Conservation (phyloP, 2,329 filamentous ascomycete genomes). For the Furcasterigmium sp. region DNA sequence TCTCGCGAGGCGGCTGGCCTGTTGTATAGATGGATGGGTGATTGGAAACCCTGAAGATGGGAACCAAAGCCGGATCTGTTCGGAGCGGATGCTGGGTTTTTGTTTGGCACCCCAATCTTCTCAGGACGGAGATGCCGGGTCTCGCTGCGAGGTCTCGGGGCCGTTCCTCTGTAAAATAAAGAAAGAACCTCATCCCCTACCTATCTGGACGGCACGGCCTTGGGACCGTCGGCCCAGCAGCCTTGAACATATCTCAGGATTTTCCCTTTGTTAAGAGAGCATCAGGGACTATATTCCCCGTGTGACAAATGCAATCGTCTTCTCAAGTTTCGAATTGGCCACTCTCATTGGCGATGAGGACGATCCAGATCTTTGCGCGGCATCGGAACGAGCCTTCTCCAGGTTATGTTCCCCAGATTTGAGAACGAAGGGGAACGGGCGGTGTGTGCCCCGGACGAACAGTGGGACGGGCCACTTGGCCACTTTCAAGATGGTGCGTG, state of each 20-base stretch:
- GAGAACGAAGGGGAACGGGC: neutral
- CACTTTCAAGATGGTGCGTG: neutral
- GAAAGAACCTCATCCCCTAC: slow-evolving; percentile 1
- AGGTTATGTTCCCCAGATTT: neutral
- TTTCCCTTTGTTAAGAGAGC: slow-evolving; percentile 1
- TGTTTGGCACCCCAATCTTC: slow-evolving; percentile 1
- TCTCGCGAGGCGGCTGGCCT: neutral
- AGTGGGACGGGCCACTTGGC: neutral
- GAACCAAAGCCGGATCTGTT: neutral
- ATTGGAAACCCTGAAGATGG: neutral
- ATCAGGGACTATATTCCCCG: too few species aligned
- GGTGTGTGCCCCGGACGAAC: neutral
- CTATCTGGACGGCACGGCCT: neutral
- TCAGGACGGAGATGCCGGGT: neutral
- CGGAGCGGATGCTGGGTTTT: neutral
- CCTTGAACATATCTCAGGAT: neutral
- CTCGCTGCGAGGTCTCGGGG: neutral
- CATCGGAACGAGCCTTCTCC: neutral
- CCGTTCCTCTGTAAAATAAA: slow-evolving; percentile 1
- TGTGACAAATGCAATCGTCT: too few species aligned
- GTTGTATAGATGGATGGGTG: slow-evolving; percentile 1
- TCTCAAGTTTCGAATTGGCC: neutral
- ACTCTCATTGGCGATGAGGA: neutral
- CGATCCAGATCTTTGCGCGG: neutral
- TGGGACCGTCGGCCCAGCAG: neutral